Conservation (phyloP, 352 stramenopile species). For the Pythium folliculosum region DNA sequence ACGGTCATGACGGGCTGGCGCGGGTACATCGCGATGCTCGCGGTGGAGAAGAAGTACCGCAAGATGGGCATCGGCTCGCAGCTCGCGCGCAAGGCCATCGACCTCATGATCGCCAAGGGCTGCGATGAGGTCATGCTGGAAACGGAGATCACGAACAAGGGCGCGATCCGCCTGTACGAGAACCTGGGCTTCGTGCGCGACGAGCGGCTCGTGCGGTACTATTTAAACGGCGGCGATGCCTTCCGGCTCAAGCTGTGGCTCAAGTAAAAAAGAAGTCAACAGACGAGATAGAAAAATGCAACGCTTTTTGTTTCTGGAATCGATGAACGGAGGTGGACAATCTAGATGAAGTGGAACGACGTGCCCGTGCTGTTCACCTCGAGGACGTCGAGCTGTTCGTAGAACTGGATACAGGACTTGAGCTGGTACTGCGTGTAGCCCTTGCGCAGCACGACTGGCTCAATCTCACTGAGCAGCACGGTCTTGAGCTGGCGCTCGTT, state of each 20-base stretch:
- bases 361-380: constrained; percentile 78
- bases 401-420: constrained; percentile 93
- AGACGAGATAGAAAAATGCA: constrained; percentile 8
- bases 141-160: constrained; percentile 92
- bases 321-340: constrained; percentile 1
- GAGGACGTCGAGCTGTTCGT: constrained; percentile 88
- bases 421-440: constrained; percentile 97
- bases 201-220: constrained; percentile 94
- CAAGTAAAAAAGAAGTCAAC: constrained; percentile 38
- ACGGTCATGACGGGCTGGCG: constrained; percentile 49
- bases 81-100: constrained; percentile 86
- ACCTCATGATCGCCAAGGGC: constrained; percentile 79
- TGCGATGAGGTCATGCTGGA: constrained; percentile 93
- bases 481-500: constrained; percentile 62
- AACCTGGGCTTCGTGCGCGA: constrained; percentile 94
- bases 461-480: constrained; percentile 88
- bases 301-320: constrained; percentile 6
- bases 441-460: constrained; percentile 95
- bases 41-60: constrained; percentile 89
- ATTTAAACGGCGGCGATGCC: constrained; percentile 94
- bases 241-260: constrained; percentile 93
- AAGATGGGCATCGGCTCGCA: constrained; percentile 91
- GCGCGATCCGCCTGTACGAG: constrained; percentile 92
- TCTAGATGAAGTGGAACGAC: constrained; percentile 74
- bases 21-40: constrained; percentile 96